A percentile compares a stretch with the other conserved stretches of the same genome.
These are phyloP conservation scores for Microdochium bolleyi DNA, from an alignment of 2,329 filamentous ascomycete species.

Conservation along the genomic window DNA sequence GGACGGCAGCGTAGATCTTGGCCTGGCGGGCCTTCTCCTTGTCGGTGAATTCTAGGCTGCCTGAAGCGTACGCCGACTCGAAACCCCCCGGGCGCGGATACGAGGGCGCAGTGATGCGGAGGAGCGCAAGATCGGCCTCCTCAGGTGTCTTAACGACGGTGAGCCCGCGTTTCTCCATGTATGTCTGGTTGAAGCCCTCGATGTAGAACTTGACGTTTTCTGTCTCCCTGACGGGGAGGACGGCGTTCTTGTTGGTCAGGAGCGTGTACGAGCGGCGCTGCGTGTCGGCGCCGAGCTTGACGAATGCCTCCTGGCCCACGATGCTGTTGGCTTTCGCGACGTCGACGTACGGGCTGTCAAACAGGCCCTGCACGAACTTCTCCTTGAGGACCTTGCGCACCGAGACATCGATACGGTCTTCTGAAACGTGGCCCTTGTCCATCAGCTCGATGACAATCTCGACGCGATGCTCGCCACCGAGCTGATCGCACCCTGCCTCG, in stretches of 20 bases:
- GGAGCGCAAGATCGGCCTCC: constrained; percentile 30
- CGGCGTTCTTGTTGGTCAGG: constrained; percentile 11
- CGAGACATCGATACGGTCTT: constrained; percentile 35
- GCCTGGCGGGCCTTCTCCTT: constrained; percentile 27
- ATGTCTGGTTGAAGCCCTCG: constrained; percentile 16
- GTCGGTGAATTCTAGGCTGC: constrained; percentile 28
- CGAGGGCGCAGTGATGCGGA: constrained; percentile 29
- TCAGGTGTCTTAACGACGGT: constrained; percentile 21
- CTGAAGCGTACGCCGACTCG: constrained; percentile 27
- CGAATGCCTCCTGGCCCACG: constrained; percentile 36
- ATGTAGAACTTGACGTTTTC: constrained; percentile 11
- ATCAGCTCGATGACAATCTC: constrained; percentile 41
- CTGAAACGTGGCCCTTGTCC: constrained; percentile 26
- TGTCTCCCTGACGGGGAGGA: constrained; percentile 8
- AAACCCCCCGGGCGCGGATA: constrained; percentile 31
- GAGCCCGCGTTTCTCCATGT: constrained; percentile 20
- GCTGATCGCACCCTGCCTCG: constrained; percentile 42
- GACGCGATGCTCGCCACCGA: constrained; percentile 38
- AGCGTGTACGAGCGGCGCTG: constrained; percentile 18
- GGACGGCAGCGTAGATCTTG: constrained; percentile 26
- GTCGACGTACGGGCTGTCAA: constrained; percentile 42
- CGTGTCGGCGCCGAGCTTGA: constrained; percentile 23
- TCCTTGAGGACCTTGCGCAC: constrained; percentile 36
- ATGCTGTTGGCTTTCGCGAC: constrained; percentile 27
- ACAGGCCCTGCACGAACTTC: constrained; percentile 43